Percentiles rank a stretch among this genome's conserved stretches.
These are phyloP conservation scores for Aspergillus ochraceoroseus DNA, from an alignment of 2,329 filamentous ascomycete genomes.

Conservation along the genomic window DNA sequence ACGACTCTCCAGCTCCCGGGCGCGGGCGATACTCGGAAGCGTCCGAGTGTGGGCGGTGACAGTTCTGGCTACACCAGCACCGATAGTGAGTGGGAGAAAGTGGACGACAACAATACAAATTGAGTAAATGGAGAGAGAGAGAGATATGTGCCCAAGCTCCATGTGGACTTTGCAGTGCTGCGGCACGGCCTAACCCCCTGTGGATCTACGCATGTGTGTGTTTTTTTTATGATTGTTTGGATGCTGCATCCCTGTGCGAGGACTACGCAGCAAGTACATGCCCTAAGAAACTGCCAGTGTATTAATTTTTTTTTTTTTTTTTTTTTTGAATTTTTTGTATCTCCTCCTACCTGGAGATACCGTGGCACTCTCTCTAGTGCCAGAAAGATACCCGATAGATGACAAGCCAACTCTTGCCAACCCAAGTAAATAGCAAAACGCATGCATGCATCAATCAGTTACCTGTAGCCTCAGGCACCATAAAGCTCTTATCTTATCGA, in stretches of 20 bases:
- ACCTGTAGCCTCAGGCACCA: neutral
- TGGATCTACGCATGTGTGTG: no score
- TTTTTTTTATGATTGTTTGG: no score
- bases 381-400: constrained; percentile 16
- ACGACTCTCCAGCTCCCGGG: constrained; percentile 49
- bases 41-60: constrained; percentile 45
- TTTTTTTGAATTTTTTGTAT: no score
- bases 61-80: constrained; percentile 63
- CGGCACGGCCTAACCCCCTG: no score
- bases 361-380: constrained; percentile 2
- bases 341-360: neutral
- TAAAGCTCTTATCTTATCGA: constrained; percentile 13
- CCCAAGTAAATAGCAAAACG: no score
- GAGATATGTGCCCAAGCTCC: no score
- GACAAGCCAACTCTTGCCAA: neutral
- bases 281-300: no score
- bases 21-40: constrained; percentile 41
- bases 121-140: no score
- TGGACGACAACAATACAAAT: constrained; percentile 49
- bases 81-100: constrained; percentile 97
- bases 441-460: neutral
- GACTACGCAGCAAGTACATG: no score
- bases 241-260: no score
- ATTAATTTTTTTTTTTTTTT: no score
- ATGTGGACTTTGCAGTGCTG: no score